These are phyloP conservation scores for Cercospora sp. DNA, from an alignment of 2,329 filamentous ascomycete genomes.

Conservation along the genomic window DNA sequence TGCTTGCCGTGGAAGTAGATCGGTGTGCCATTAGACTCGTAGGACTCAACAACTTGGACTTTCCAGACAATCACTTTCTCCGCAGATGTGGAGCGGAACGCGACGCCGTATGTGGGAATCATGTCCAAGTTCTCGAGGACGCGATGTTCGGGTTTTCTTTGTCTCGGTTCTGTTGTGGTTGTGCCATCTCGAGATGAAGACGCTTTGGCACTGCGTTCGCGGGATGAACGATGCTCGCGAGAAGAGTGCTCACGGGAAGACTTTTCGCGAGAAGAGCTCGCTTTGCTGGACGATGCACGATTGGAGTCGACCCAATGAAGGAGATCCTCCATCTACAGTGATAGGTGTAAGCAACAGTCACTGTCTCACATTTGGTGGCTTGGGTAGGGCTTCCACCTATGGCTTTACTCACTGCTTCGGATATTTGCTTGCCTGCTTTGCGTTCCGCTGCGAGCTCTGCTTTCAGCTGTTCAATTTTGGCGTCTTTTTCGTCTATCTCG, in stretches of 20 bases:
- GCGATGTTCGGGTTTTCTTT: neutral
- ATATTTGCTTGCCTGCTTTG: conserved; percentile 9
- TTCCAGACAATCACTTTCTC: conserved; percentile 8
- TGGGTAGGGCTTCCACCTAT: too few relatives aligned
- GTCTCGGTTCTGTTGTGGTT: neutral
- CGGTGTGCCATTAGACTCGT: conserved; percentile 4
- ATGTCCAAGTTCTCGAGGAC: conserved; percentile 2
- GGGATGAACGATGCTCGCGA: neutral
- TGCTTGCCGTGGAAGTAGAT: conserved; percentile 7
- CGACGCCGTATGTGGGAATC: conserved; percentile 8
- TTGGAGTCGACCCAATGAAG: conserved; percentile 9
- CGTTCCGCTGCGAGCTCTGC: neutral
- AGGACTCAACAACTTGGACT: conserved; percentile 6
- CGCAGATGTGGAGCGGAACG: neutral
- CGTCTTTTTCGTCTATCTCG: conserved; percentile 5
- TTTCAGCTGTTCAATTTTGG: neutral
- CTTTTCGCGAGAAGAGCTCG: neutral
- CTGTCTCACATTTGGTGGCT: too few relatives aligned
- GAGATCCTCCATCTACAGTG: conserved; percentile 3
- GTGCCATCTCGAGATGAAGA: neutral
- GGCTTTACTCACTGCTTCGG: neutral
- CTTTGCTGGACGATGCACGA: neutral
- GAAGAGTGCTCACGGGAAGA: neutral
- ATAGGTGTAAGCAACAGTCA: too few relatives aligned
- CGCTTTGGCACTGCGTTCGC: neutral